A percentile compares a stretch with the other conserved stretches of the same genome.
Conservation (phyloP, 2,329 filamentous ascomycete species). For the Diaporthe citri region DNA sequence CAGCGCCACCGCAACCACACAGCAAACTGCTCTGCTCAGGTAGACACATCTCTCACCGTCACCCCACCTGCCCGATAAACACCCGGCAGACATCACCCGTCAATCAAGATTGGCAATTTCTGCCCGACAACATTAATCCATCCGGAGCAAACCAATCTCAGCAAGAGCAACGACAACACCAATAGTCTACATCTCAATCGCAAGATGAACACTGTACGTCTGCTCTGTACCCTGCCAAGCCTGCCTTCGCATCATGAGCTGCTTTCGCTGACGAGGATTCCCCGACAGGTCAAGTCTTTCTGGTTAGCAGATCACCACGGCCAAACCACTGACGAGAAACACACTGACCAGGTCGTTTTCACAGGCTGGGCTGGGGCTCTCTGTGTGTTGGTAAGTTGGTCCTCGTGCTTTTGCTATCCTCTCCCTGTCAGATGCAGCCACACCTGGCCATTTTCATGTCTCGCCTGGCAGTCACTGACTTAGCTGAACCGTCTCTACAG, state of each 20-base stretch:
- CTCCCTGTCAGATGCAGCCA: neutral
- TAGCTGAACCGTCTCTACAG: conserved; percentile 56
- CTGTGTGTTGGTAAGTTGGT: conserved; percentile 79
- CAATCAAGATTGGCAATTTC: neutral
- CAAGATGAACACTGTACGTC: conserved; percentile 69
- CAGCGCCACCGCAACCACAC: conserved; percentile 7
- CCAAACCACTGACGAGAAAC: neutral
- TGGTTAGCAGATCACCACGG: conserved; percentile 58
- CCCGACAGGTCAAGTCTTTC: conserved; percentile 71
- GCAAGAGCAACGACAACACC: neutral
- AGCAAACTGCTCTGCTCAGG: neutral
- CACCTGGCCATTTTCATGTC: neutral
- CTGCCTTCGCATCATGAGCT: neutral
- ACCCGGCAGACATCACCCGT: neutral
- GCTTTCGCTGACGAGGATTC: conserved; percentile 29
- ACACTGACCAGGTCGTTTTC: conserved; percentile 39
- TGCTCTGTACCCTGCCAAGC: neutral
- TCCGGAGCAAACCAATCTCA: neutral
- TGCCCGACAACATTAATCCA: neutral
- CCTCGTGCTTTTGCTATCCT: neutral
- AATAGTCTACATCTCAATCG: conserved; percentile 8
- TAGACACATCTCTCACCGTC: neutral
- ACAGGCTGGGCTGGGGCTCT: conserved; percentile 90
- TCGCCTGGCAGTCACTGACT: conserved; percentile 38
- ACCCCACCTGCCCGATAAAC: conserved; percentile 1